Conservation (phyloP, 352 stramenopile genomes). For the Halophytophthora polymorphica region DNA sequence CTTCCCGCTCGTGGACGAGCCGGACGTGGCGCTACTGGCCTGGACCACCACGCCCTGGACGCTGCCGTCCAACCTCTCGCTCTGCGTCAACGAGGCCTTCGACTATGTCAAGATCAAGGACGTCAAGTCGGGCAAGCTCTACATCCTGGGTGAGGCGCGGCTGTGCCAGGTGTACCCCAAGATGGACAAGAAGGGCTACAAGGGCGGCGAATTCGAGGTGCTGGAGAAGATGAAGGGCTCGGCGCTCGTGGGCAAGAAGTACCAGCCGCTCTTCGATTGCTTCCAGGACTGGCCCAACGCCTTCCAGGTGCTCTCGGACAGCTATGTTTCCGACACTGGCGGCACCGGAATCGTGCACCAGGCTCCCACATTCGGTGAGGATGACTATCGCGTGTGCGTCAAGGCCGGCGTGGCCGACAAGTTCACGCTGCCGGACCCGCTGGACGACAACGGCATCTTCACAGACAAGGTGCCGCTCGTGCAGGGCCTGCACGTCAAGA, state of each 20-base stretch:
- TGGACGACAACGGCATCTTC: constrained; percentile 97
- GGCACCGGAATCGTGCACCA: constrained; percentile 98
- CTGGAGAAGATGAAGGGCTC: constrained; percentile 90
- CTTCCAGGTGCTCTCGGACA: constrained; percentile 96
- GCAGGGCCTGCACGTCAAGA: constrained; percentile 96
- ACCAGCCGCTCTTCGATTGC: constrained; percentile 96
- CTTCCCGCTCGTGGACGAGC: constrained; percentile 92
- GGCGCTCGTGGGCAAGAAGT: constrained; percentile 94
- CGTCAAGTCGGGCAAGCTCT: constrained; percentile 86
- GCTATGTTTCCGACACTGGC: constrained; percentile 97
- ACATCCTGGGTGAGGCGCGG: constrained; percentile 92
- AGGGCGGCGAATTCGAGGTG: constrained; percentile 92
- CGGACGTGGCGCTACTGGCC: constrained; percentile 87
- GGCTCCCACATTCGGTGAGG: constrained; percentile 98
- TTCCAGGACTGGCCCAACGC: constrained; percentile 90
- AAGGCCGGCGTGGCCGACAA: constrained; percentile 94
- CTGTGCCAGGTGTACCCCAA: constrained; percentile 96
- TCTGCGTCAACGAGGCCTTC: constrained; percentile 96
- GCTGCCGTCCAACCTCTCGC: constrained; percentile 96
- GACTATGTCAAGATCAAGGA: constrained; percentile 98
- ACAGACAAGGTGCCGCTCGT: constrained; percentile 91
- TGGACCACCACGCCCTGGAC: constrained; percentile 99
- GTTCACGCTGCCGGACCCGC: constrained; percentile 93
- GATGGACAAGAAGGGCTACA: constrained; percentile 97
- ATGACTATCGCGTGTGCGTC: constrained; percentile 99